Evolutionary conservation across 2,329 filamentous ascomycete species (phyloP), one percentile per base, ranked within the genome.

Genomic region (Stagonosporopsis vannaccii): DNA sequence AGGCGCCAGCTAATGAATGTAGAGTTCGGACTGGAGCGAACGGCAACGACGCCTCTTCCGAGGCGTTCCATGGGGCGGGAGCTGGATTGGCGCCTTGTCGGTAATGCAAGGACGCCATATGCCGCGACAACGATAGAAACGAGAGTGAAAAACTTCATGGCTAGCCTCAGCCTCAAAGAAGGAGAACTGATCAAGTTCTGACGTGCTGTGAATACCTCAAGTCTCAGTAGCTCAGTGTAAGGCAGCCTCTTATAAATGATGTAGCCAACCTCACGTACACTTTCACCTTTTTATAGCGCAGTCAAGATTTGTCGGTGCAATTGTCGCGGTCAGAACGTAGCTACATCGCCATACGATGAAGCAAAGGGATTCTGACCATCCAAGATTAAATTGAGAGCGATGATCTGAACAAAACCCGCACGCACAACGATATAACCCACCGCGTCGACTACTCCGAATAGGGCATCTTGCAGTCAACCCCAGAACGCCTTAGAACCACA

Each of bases 1-100:
- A 60, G 48, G 15, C 57, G 46, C 57, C 57, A 60, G 26, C 37
- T 49, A 22, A 56, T 40, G 12, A 60, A 41, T n/a, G 32, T 50
- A 2, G 37, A 40, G 32, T 28, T 50, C n/a, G 37, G 11, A 17
- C 35, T 53, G 13, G 42, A 32, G 4, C 57, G 52, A 2, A 53
- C 39, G 13, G 40, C 52, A 6, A 57, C 52, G n/a, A 57, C 40
- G 15, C 52, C 48, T 25, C 52, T 30, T 11, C 44, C 53, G 2
- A 60, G 44, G 7, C 37, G 53, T 39, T 60, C 57, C 57, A 57
- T 60, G 2, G 48, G 52, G 3, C 57, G 30, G 9, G 42, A 35
- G 9, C 19, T 17, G 17, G 25, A 6, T 17, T 36, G 44, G 6
- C 30, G 17, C 15, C 39, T 40, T 8, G 17, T 8, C 11, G 45